These are phyloP conservation scores for Dactylella cylindrospora DNA, from an alignment of 2,329 filamentous ascomycete genomes.

Conservation along the genomic window DNA sequence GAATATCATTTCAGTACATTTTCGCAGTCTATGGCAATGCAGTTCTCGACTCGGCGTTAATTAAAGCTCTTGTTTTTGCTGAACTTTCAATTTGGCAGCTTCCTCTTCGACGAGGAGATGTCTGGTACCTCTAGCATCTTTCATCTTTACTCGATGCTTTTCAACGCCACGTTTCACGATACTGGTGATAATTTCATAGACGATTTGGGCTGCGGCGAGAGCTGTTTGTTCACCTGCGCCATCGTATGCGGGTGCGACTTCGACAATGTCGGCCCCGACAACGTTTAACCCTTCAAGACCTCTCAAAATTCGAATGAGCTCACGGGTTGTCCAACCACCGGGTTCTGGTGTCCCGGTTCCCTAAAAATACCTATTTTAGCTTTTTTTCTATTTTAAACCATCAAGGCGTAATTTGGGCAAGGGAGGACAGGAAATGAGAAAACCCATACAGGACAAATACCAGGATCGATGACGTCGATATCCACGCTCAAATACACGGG, in stretches of 20 bases:
- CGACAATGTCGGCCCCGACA: constrained; percentile 86
- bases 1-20: no score
- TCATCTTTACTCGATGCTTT: constrained; percentile 48
- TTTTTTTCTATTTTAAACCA: not conserved
- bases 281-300: constrained; percentile 81
- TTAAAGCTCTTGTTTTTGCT: no score
- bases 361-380: constrained; percentile 53
- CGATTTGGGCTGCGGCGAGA: constrained; percentile 78
- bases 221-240: constrained; percentile 76
- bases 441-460: constrained; percentile 52
- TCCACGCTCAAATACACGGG: constrained; percentile 81
- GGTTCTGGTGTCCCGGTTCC: constrained; percentile 87
- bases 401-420: not conserved
- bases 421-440: constrained; percentile 50
- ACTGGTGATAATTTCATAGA: constrained; percentile 79
- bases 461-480: constrained; percentile 76
- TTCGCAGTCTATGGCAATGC: no score
- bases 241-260: constrained; percentile 84
- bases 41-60: no score
- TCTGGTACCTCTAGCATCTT: constrained; percentile 36
- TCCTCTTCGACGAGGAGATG: constrained; percentile 20
- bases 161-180: constrained; percentile 64
- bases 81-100: no score
- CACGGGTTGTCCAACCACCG: constrained; percentile 85
- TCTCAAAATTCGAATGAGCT: constrained; percentile 78